phyloP scores from a whole-genome alignment of 495 filamentous ascomycete genomes.

The Diplogelasinospora grovesii region DNA sequence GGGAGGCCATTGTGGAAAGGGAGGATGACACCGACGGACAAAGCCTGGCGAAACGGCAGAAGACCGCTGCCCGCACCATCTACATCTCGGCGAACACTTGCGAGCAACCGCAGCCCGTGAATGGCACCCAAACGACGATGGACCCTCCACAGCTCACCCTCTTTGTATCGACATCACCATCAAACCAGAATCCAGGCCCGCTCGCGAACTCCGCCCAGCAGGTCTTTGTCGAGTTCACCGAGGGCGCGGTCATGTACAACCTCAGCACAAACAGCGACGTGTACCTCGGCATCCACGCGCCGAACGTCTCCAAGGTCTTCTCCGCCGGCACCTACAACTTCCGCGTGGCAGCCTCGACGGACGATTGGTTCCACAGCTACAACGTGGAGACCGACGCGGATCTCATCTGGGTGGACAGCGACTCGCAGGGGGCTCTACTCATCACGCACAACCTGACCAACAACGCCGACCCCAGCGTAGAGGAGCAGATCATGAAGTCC shows the following conservation, averaged over 20 bases:
- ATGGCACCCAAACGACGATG: conserved; percentile 24
- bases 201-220: conserved; percentile 38
- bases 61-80: conserved; percentile 44
- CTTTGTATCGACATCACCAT: conserved; percentile 62
- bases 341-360: conserved; percentile 75
- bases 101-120: conserved; percentile 54
- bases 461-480: conserved; percentile 30
- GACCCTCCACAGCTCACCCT: conserved; percentile 66
- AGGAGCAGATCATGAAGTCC: conserved; percentile 49
- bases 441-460: conserved; percentile 62
- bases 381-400: conserved; percentile 37
- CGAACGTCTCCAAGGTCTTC: conserved; percentile 48
- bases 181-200: conserved; percentile 64
- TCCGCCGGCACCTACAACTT: conserved; percentile 63
- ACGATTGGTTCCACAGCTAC: conserved; percentile 61
- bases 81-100: conserved; percentile 82
- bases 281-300: conserved; percentile 69
- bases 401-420: conserved; percentile 72
- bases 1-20: conserved; percentile 5
- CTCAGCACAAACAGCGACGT: conserved; percentile 52
- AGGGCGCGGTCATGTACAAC: conserved; percentile 58
- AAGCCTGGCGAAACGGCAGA: conserved; percentile 21
- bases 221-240: conserved; percentile 30
- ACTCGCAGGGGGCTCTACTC: conserved; percentile 66
- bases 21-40: conserved; percentile 10